phyloP scores from a whole-genome alignment of 352 stramenopile genomes.

The Pythium phragmiticola region DNA sequence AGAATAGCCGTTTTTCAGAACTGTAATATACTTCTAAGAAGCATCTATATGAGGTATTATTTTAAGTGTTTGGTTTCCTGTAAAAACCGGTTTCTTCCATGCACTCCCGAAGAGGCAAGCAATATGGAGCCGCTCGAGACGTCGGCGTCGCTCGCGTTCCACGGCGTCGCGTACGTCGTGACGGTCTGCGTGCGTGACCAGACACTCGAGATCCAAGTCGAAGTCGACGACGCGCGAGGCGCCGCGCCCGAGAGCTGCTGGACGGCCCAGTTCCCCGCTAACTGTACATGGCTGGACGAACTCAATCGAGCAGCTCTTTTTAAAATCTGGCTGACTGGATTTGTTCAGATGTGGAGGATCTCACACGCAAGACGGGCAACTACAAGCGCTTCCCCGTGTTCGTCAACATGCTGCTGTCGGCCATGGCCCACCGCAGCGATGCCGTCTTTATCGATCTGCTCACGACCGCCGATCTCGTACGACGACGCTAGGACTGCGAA shows the following conservation, averaged over 20 bases:
- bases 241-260: constrained; percentile 33
- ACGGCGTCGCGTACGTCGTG: constrained; percentile 73
- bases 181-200: constrained; percentile 59
- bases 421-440: constrained; percentile 70
- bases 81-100: constrained; percentile 15
- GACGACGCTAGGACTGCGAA: background rate
- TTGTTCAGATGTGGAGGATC: constrained; percentile 80
- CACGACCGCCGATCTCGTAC: constrained; percentile 83
- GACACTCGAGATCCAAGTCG: constrained; percentile 67
- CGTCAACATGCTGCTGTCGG: constrained; percentile 90
- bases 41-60: too few species aligned
- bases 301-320: background rate
- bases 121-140: constrained; percentile 63
- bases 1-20: too few species aligned
- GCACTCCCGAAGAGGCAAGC: background rate
- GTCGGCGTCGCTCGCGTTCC: constrained; percentile 59
- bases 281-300: constrained; percentile 26
- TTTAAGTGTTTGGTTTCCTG: background rate
- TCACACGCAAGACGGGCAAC: constrained; percentile 93
- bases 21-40: too few species aligned
- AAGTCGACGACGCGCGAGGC: constrained; percentile 43
- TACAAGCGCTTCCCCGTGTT: constrained; percentile 92
- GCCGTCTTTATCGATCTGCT: constrained; percentile 91
- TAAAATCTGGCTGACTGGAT: background rate
- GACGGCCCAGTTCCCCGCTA: constrained; percentile 58